Conservation (phyloP, 768 basidiomycete species). For the Pulveroboletus sp. region DNA sequence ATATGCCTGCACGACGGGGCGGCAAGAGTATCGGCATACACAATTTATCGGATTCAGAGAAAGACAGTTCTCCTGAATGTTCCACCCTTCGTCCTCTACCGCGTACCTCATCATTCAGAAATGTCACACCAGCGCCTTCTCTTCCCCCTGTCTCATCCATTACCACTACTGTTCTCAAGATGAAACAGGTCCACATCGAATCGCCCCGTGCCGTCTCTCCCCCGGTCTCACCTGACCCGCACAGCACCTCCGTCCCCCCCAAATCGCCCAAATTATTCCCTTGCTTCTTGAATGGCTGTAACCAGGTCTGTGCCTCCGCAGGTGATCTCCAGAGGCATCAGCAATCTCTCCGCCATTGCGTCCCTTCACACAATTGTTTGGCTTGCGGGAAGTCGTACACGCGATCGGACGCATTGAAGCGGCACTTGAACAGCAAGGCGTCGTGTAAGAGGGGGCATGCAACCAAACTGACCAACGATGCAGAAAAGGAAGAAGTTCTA, state of each 20-base stretch:
- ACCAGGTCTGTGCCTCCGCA: conserved; percentile 26
- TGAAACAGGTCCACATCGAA: conserved; percentile 12
- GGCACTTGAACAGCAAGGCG: conserved; percentile 29
- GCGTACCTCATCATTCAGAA: background rate
- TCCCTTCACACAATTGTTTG: conserved; percentile 21
- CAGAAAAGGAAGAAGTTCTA: conserved; percentile 6
- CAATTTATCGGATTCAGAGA: background rate
- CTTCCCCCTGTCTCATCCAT: conserved; percentile 3
- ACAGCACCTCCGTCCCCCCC: background rate
- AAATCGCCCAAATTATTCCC: conserved; percentile 18
- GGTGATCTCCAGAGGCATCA: conserved; percentile 29
- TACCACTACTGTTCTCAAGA: conserved; percentile 7
- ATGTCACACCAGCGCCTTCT: background rate
- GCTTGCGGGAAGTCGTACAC: conserved; percentile 29
- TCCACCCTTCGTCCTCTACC: background rate
- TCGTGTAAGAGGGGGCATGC: conserved; percentile 25
- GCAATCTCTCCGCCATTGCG: conserved; percentile 27
- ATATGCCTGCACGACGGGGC: conserved; percentile 8
- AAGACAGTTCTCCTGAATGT: background rate
- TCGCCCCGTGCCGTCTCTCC: conserved; percentile 13
- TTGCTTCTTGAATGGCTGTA: conserved; percentile 24
- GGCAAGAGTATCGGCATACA: background rate
- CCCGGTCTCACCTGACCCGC: background rate
- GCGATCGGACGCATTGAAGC: conserved; percentile 31
- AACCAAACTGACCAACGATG: conserved; percentile 6